Evolutionary conservation across 179 eudicot species (phyloP).

Genomic region (Silene vulgaris): DNA sequence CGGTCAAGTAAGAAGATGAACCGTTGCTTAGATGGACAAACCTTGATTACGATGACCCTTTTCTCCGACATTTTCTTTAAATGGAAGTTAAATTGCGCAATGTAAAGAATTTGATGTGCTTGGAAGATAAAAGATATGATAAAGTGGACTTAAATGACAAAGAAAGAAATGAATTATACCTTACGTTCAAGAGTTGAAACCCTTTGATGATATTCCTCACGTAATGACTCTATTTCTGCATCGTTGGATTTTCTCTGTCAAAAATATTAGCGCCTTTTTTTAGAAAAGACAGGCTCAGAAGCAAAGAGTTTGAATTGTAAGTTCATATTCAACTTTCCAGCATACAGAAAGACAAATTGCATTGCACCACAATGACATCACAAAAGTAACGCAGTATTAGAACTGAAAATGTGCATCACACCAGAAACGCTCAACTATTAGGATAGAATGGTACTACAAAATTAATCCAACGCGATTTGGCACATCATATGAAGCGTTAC

Average conservation of each 20-base stretch:
- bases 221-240: conserved; percentile 81
- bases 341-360: background rate
- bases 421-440: background rate
- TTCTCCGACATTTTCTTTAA: background rate
- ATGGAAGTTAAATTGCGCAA: background rate
- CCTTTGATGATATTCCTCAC: conserved; percentile 96
- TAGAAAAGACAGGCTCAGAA: conserved; percentile 6
- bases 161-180: conserved; percentile 37
- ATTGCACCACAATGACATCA: background rate
- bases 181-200: conserved; percentile 90
- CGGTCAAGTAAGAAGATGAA: background rate
- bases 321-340: background rate
- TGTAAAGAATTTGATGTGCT: background rate
- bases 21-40: background rate
- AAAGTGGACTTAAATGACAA: background rate
- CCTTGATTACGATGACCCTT: background rate
- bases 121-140: background rate
- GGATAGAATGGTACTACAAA: background rate
- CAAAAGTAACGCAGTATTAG: background rate
- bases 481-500: background rate
- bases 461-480: background rate
- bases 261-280: conserved; percentile 3
- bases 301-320: conserved; percentile 7
- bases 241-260: conserved; percentile 82
- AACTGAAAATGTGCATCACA: background rate